Percentiles rank a stretch among this genome's conserved stretches.
Evolutionary conservation across 78 protist species (phyloP).

Genomic region (Cavenderia fasciculata): DNA sequence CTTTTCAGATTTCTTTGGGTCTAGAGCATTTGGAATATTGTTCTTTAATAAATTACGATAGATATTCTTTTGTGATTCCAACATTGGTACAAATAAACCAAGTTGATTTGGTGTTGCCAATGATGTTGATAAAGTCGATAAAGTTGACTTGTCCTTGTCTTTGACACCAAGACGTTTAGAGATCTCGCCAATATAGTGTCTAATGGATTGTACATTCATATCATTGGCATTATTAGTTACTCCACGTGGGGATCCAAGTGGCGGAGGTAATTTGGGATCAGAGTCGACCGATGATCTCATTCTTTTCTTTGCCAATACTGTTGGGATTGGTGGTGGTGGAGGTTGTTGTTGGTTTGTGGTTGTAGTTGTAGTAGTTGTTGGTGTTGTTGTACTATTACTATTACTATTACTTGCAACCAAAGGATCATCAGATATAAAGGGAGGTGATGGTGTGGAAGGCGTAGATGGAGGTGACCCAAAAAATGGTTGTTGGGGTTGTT

Average conservation of each 20-base stretch:
- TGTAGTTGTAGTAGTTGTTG: background rate
- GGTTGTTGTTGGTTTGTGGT: background rate
- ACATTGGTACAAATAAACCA: constrained; percentile 15
- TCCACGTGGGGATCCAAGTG: background rate
- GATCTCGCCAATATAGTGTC: background rate
- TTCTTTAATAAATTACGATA: constrained; percentile 23
- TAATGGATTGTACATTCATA: background rate
- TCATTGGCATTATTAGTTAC: background rate
- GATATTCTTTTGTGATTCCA: constrained; percentile 7
- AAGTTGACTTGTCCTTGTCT: background rate
- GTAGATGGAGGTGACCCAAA: background rate
- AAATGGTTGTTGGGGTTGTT: background rate
- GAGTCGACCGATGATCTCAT: background rate
- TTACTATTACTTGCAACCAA: background rate
- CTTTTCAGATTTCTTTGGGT: background rate
- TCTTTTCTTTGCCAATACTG: background rate
- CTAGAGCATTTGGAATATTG: constrained; percentile 50
- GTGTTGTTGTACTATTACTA: background rate
- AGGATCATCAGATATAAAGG: too few relatives aligned
- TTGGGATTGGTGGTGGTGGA: background rate
- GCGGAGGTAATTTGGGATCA: background rate
- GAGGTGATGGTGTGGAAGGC: background rate
- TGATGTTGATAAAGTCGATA: background rate
- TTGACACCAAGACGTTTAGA: too few relatives aligned
- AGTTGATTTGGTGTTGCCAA: too few relatives aligned